Evolutionary conservation across 371 early-diverging fungal genomes (phyloP).

Genomic region (Neoconidiobolus thromboides): DNA sequence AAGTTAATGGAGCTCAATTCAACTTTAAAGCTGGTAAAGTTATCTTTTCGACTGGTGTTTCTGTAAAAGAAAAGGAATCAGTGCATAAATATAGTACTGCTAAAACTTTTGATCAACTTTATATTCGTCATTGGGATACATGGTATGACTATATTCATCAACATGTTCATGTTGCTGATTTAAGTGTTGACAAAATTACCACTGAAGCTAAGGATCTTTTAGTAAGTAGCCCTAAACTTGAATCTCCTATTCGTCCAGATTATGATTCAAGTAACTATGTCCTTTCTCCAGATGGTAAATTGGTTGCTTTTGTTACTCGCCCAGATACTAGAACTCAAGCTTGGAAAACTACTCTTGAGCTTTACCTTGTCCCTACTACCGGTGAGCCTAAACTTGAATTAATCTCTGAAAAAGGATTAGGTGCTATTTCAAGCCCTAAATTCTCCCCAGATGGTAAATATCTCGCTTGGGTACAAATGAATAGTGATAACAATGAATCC

Average conservation of each 20-base stretch:
- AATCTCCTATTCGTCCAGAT: slow-evolving; percentile 29
- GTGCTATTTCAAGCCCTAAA: slow-evolving; percentile 38
- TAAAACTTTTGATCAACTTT: slow-evolving; percentile 32
- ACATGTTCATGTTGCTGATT: slow-evolving; percentile 9
- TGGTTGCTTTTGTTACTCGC: slow-evolving; percentile 51
- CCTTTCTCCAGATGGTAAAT: slow-evolving; percentile 30
- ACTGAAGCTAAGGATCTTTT: slow-evolving; percentile 27
- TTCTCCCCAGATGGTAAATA: slow-evolving; percentile 35
- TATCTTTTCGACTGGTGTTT: slow-evolving; percentile 30
- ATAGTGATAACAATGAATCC: slow-evolving; percentile 43
- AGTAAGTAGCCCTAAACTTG: slow-evolving; percentile 11
- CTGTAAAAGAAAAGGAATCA: slow-evolving; percentile 15
- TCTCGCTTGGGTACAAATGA: slow-evolving; percentile 58
- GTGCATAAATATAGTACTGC: slow-evolving; percentile 17
- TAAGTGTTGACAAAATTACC: slow-evolving; percentile 12
- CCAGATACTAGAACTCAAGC: slow-evolving; percentile 35
- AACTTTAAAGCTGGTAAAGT: slow-evolving; percentile 19
- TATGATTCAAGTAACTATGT: slow-evolving; percentile 35
- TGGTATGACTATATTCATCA: slow-evolving; percentile 28
- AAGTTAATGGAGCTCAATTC: slow-evolving; percentile 21
- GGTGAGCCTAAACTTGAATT: slow-evolving; percentile 19
- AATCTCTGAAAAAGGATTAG: slow-evolving; percentile 32
- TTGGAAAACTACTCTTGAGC: slow-evolving; percentile 57
- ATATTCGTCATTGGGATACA: slow-evolving; percentile 54
- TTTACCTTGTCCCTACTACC: slow-evolving; percentile 38